These are phyloP conservation scores for Trametes meyenii DNA, from an alignment of 768 basidiomycete genomes.

Conservation along the genomic window DNA sequence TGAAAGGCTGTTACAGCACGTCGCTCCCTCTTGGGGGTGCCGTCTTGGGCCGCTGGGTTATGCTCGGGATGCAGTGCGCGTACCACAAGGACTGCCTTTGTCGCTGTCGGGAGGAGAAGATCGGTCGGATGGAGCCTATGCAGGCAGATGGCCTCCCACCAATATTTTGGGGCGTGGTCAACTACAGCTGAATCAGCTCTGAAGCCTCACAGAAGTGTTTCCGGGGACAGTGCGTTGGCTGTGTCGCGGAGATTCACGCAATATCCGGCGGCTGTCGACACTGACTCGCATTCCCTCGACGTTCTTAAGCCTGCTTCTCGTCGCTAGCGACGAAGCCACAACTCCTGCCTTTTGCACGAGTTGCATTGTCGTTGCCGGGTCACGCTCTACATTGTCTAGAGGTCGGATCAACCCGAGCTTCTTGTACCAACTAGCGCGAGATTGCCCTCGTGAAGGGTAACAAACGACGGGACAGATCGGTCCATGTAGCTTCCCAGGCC, in stretches of 20 bases:
- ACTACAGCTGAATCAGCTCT: too few species aligned
- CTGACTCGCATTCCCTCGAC: neutral
- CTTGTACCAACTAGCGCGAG: neutral
- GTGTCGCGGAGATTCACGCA: conserved; percentile 17
- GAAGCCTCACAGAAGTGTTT: neutral
- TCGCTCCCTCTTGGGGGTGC: neutral
- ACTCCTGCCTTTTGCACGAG: conserved; percentile 3
- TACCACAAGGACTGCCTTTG: too few species aligned
- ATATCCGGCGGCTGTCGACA: conserved; percentile 12
- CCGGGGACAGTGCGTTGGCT: neutral
- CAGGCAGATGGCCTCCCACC: too few species aligned
- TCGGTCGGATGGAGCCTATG: too few species aligned
- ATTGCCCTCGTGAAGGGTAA: neutral
- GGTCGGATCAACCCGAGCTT: conserved; percentile 13
- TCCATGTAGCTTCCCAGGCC: conserved; percentile 4
- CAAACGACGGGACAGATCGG: conserved; percentile 6
- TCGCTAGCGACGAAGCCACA: neutral
- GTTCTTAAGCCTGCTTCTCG: neutral
- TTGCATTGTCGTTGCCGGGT: conserved; percentile 7
- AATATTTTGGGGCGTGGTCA: too few species aligned
- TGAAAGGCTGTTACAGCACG: neutral
- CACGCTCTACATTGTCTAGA: conserved; percentile 8
- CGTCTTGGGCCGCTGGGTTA: neutral
- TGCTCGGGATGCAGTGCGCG: neutral
- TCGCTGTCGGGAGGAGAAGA: too few species aligned